phyloP scores from a whole-genome alignment of 169 alveolate species.

The Eimeria necatrix region DNA sequence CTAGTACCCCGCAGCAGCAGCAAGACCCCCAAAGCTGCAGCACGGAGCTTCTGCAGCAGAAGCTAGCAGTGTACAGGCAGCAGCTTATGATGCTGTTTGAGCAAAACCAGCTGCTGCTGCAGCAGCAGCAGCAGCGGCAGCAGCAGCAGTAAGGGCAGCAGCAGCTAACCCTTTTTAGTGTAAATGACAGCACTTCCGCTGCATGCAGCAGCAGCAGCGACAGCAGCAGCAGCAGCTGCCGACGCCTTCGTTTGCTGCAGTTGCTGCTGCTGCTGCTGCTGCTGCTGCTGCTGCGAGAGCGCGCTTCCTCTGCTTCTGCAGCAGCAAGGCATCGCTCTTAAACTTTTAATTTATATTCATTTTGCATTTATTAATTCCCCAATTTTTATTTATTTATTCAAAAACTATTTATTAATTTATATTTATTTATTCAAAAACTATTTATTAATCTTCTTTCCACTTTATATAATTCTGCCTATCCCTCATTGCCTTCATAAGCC shows the following conservation, averaged over 20 bases:
- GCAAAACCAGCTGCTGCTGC: neutral
- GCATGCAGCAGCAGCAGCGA: neutral
- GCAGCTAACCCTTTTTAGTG: too few species aligned
- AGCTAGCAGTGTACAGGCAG: constrained; percentile 25
- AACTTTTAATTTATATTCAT: neutral
- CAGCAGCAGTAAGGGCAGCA: constrained; percentile 22
- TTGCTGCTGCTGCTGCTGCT: neutral
- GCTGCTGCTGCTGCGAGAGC: constrained; percentile 9
- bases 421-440: too few species aligned
- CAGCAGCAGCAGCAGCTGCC: neutral
- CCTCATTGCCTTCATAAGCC: too few species aligned
- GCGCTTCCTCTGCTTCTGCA: neutral
- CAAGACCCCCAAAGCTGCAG: neutral
- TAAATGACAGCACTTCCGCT: neutral
- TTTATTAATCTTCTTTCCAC: too few species aligned
- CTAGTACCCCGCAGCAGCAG: constrained; percentile 19
- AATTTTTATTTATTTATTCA: neutral
- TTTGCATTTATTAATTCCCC: neutral
- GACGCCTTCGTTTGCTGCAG: neutral
- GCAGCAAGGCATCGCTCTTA: too few species aligned
- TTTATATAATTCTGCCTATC: too few species aligned
- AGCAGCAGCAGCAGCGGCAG: neutral
- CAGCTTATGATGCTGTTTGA: constrained; percentile 9
- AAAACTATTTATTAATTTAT: neutral
- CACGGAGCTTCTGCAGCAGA: constrained; percentile 9